Base-by-base conservation (phyloP, 2,329 filamentous ascomycete species). In the Hymenoscyphus albidus region DNA sequence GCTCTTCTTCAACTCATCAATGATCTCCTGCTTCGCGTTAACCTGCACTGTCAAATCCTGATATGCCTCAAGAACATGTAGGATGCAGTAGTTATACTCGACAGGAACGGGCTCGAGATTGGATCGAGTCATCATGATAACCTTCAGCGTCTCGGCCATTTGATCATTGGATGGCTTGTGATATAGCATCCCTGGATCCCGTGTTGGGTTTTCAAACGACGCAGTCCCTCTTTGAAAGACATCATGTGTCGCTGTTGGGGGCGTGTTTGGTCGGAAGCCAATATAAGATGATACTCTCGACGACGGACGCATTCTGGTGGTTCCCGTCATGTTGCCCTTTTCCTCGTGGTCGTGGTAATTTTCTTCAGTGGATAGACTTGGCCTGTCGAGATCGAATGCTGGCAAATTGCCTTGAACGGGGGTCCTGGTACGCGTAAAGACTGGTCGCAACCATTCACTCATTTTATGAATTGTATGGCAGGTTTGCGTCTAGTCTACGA, bases 61-160 rank as follows among this genome's bases (percentile, higher is more conserved):
- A 64, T 75, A 76, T 3, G 68, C 67, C 61, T 76, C 74, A 2
- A 76, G 58, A 27, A 75, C 66, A 56, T 75, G 70, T n/a, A 74
- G 51, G 18, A 76, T 73, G 56, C 68, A 71, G 35, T 70, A 70
- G 40, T 75, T 76, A 48, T 74, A 74, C 42, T 74, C 65, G 1
- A 71, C 64, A 2, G 74, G 74, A 3, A 76, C 55, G 1, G 73
- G 62, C 0, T 68, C 63, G 27, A 71, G 61, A 2, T 62, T 67
- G n/a, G 64, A 68, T 57, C 70, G 66, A 14, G 66, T 74, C 74
- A 76, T 75, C 73, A 76, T 74, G 2, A 73, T 67, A 1, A 74
- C 72, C 60, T 74, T 71, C 5, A 76, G 61, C 27, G 71, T 73
- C 55, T 76, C 74, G 0, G 68, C 72, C 67, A 75, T 72, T 55